Base-by-base conservation (phyloP, 2,329 filamentous ascomycete genomes). In the Colletotrichum lentis region DNA sequence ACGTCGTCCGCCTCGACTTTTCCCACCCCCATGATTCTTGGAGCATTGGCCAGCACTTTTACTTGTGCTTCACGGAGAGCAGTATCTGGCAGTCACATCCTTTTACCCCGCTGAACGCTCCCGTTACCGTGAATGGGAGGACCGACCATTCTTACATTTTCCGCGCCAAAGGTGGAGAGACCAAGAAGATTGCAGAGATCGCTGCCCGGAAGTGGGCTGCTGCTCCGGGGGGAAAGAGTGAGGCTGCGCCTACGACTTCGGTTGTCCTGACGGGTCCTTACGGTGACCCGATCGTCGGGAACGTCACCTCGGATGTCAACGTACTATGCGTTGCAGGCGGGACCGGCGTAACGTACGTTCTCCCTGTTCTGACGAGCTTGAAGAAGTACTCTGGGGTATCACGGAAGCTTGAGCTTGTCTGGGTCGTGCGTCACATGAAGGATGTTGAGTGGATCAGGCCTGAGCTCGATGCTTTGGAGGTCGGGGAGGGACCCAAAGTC, bases 81-180 rank as follows among this genome's bases (percentile, higher is more conserved):
- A 89, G 84, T 72, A 84, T 92, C 72, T 92, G 89, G 88, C 90
- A 93, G 76, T 88, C 88, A 0, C 90, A 93, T 73, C 90, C 90
- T 0, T 91, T 92, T 73, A 92, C 89, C 0, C 87, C 88, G 0
- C 79, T 88, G 10, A 88, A 84, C 62, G 75, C 85, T 0, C 88
- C 87, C 0, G 72, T 78, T 7, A 75, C 80, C 0, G 73, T 76
- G 22, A 74, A 79, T 61, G 77, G 81, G 0, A 71, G 74, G 2
- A 81, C 85, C 11, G 77, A 78, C 46, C 86, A 88, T 71, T 82
- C 84, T 18, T 89, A 89, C 71, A 81, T 89, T 56, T 79, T 90
- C 67, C 81, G 87, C 5, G 86, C 85, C 5, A 86, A 86, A 69
- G 77, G 77, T 0, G 89, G 89, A 12, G 87, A 90, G 75, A 91